Percentiles rank a stretch among this genome's conserved stretches.
Conservation (phyloP, 495 filamentous ascomycete genomes). For the Talaromyces borbonicus region DNA sequence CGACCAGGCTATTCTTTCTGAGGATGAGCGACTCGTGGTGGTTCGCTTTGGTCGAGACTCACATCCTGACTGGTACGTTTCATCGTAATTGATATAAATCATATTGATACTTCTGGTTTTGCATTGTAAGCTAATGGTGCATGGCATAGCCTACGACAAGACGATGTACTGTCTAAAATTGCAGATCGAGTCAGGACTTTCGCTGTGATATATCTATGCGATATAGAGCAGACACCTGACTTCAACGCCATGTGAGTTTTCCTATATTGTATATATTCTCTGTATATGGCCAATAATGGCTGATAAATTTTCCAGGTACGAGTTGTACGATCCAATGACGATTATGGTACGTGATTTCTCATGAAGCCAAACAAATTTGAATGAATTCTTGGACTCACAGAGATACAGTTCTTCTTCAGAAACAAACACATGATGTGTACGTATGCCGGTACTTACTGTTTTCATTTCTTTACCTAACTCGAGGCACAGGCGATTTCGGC, state of each 20-base stretch:
- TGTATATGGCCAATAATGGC: neutral
- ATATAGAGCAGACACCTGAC: conserved; percentile 89
- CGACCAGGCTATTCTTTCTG: conserved; percentile 84
- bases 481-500: conserved; percentile 63
- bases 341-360: conserved; percentile 49
- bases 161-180: conserved; percentile 81
- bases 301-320: conserved; percentile 15
- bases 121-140: too few species aligned
- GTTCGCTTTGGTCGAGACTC: conserved; percentile 84
- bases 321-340: conserved; percentile 62
- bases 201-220: conserved; percentile 93
- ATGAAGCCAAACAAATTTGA: too few species aligned
- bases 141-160: conserved; percentile 71
- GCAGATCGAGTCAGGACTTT: conserved; percentile 39
- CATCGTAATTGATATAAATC: conserved; percentile 3
- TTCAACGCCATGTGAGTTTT: conserved; percentile 81
- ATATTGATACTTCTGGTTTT: neutral
- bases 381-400: neutral
- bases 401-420: conserved; percentile 72
- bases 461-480: neutral
- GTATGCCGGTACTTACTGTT: neutral
- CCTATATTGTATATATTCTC: neutral
- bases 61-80: conserved; percentile 45
- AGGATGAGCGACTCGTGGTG: conserved; percentile 93
- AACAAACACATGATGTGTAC: conserved; percentile 95